Evolutionary conservation across 1,284 basidiomycete species (phyloP).

Genomic region (Ceratobasidium sp.): DNA sequence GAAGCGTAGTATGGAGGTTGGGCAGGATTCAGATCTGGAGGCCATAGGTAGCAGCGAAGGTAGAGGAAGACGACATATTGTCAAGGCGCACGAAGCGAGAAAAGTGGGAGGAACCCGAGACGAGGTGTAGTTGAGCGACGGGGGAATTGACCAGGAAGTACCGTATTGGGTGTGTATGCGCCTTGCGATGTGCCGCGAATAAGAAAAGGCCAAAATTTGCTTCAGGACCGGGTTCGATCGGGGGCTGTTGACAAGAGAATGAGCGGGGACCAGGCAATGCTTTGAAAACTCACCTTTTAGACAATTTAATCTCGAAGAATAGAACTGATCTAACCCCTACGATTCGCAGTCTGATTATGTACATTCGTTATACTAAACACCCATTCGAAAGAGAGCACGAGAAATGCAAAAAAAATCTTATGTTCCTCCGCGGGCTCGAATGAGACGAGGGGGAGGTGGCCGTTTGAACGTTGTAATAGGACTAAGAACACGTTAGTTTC

Average conservation of each 20-base stretch:
- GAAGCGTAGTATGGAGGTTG: constrained; percentile 17
- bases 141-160: neutral
- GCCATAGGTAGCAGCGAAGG: constrained; percentile 26
- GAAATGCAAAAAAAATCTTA: no score
- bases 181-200: neutral
- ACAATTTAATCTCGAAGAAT: no score
- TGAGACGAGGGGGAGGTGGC: no score
- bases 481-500: no score
- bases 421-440: no score
- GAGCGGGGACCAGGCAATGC: no score
- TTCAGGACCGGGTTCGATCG: neutral
- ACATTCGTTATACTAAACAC: no score
- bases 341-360: no score
- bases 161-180: neutral
- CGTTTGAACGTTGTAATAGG: no score
- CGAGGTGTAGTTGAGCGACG: constrained; percentile 1
- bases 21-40: constrained; percentile 23
- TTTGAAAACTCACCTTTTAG: no score
- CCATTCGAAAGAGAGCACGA: no score
- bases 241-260: neutral
- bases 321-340: no score
- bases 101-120: constrained; percentile 36
- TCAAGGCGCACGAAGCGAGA: constrained; percentile 42
- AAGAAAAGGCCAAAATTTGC: neutral
- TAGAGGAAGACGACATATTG: constrained; percentile 33